A percentile compares a stretch with the other conserved stretches of the same genome.
Conservation (phyloP, 1,284 basidiomycete genomes). For the Phellopilus nigrolimitatus region DNA sequence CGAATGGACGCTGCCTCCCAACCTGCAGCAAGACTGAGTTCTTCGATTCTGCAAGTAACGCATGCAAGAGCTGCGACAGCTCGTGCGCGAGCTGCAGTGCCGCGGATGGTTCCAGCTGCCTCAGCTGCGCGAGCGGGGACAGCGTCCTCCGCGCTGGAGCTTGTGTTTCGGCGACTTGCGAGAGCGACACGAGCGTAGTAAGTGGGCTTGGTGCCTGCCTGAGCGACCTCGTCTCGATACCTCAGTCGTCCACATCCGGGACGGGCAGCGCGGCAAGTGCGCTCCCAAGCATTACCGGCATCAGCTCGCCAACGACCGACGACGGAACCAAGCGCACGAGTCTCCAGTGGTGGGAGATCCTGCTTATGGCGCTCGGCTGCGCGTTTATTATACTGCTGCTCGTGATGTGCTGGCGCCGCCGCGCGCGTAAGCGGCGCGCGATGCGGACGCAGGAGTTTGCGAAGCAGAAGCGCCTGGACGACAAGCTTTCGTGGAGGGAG, state of each 20-base stretch:
- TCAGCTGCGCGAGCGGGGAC: constrained; percentile 63
- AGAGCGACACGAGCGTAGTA: constrained; percentile 47
- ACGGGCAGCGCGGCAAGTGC: constrained; percentile 38
- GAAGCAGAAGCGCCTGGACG: constrained; percentile 47
- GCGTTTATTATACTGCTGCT: constrained; percentile 68
- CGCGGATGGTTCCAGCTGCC: constrained; percentile 56
- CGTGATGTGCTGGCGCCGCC: constrained; percentile 63
- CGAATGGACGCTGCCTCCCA: constrained; percentile 66
- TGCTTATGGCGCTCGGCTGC: constrained; percentile 75
- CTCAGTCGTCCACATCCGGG: constrained; percentile 35
- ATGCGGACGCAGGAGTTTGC: constrained; percentile 65
- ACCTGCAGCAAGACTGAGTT: constrained; percentile 69
- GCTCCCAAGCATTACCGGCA: constrained; percentile 52
- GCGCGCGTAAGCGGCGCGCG: constrained; percentile 59
- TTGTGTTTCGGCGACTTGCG: constrained; percentile 60
- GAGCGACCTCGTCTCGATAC: constrained; percentile 58
- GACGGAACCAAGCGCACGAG: constrained; percentile 29
- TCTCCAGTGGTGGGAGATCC: constrained; percentile 75
- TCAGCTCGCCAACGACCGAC: constrained; percentile 40
- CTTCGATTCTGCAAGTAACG: constrained; percentile 58
- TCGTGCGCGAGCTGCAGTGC: constrained; percentile 72
- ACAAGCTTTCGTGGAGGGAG: constrained; percentile 45
- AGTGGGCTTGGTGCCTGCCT: constrained; percentile 73
- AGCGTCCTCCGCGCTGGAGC: constrained; percentile 59
- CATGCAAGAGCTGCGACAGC: constrained; percentile 67